Base-by-base conservation (phyloP, 164 flowering plant species). In the Protea cynaroides region DNA sequence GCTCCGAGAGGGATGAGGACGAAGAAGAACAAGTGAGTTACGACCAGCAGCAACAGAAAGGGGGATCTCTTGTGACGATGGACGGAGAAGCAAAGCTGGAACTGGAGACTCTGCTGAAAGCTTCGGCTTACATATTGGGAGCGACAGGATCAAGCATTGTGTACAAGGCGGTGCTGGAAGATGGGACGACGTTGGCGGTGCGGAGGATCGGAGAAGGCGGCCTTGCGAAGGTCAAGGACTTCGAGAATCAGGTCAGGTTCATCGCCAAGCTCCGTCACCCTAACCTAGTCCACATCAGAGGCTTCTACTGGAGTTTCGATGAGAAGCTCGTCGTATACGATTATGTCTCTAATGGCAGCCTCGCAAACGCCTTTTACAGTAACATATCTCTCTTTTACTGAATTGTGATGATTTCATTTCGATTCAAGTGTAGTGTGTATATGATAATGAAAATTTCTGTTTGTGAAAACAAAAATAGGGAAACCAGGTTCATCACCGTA, bases 251-350 rank as follows among this genome's bases (percentile, higher is more conserved):
- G 74, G 89, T 92, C 2, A 77, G 84, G 15, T 66, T 73, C 56
- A 72, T 92, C 10, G 87, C 96, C 12, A 92, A 95, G 64, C 55
- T 92, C 77, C 83, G 83, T 24, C 99, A 95, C 72, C 92, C 96
- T 0, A 95, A 95, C 59, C 68, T 95, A 70, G 91, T 92, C 37
- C 82, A 81, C 2, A 72, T 92, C 19, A 84, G 94, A 1, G 99
- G 94, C 5, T 95, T 88, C 69, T 95, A 86, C 56, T 88, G 96
- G 96, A 94, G 94, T 1, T 65, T 73, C n/a, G 94, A 92, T 17
- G 97, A 95, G 75, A 92, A 92, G 88, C 94, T 95, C 63, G 69
- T 95, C 65, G 84, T 95, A 72, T 90, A 95, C 57, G 99, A 95
- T 64, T 90, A 81, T 60, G 89, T 88, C 54, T 86, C 96, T 19